Evolutionary conservation across 805 yeast genomes (phyloP).

Genomic region (Cyberlindnera petersonii): DNA sequence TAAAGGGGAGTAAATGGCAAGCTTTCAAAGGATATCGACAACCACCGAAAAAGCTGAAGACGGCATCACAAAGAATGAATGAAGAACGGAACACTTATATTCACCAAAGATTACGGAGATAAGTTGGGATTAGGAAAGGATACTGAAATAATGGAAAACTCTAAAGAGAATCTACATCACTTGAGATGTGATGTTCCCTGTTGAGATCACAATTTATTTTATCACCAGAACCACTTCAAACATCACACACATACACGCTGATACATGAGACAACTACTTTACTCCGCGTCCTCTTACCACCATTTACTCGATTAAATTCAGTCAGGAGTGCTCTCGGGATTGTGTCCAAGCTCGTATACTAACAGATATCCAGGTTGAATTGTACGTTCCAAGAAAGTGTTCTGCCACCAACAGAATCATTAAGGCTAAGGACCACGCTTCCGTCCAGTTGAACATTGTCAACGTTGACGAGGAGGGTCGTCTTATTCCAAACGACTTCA

Average conservation of each 20-base stretch:
- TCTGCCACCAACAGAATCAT: slow-evolving; percentile 99
- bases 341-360: slow-evolving; percentile 11
- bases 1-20: neutral
- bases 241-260: neutral
- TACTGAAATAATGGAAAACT: too few relatives aligned
- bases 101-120: too few relatives aligned
- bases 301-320: too few relatives aligned
- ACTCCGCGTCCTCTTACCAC: too few relatives aligned
- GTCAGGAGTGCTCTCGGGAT: neutral
- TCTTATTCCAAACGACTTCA: slow-evolving; percentile 84
- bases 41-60: too few relatives aligned
- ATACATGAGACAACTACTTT: neutral
- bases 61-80: neutral
- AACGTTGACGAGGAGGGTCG: slow-evolving; percentile 97
- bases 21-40: neutral
- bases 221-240: neutral
- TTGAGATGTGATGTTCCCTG: too few relatives aligned
- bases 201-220: too few relatives aligned
- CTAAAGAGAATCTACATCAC: too few relatives aligned
- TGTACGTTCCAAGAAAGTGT: slow-evolving; percentile 99
- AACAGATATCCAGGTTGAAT: slow-evolving; percentile 67
- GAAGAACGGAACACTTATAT: too few relatives aligned
- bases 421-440: slow-evolving; percentile 99
- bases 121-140: too few relatives aligned
- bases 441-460: slow-evolving; percentile 98